phyloP scores from a whole-genome alignment of 2,329 filamentous ascomycete genomes.

The Monilinia fructigena region DNA sequence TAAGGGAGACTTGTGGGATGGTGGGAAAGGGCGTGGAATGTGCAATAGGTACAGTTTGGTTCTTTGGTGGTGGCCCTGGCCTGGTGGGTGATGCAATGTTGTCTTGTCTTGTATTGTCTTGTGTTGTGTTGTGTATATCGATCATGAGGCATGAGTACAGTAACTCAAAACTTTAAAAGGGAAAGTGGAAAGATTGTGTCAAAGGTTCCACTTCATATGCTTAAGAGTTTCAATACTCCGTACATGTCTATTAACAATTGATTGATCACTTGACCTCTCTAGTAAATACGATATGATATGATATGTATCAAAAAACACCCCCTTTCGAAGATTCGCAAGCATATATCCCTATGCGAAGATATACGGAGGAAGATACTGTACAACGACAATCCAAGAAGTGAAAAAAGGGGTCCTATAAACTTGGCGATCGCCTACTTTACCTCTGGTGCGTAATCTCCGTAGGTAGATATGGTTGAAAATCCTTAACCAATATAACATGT shows the following conservation, averaged over 20 bases:
- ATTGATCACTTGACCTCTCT: background rate
- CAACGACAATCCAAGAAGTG: background rate
- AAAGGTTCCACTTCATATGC: background rate
- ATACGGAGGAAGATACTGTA: no score
- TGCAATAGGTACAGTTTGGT: background rate
- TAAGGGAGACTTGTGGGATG: background rate
- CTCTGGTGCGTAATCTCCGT: slow-evolving; percentile 1
- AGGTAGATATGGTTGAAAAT: background rate
- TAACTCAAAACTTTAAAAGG: background rate
- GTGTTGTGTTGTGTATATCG: background rate
- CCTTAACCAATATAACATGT: background rate
- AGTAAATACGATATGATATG: background rate
- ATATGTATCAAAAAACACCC: background rate
- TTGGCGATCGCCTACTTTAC: background rate
- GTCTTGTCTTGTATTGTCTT: background rate
- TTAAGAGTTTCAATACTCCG: no score
- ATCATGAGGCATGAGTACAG: background rate
- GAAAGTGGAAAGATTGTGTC: slow-evolving; percentile 2
- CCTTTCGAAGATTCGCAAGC: background rate
- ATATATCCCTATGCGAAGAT: background rate
- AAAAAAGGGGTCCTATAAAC: background rate
- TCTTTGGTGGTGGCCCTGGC: no score
- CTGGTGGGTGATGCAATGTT: background rate
- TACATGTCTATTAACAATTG: background rate
- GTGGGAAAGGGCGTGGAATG: background rate